Base-by-base conservation (phyloP, 805 yeast genomes). In the Saccharomyces cerevisiae region DNA sequence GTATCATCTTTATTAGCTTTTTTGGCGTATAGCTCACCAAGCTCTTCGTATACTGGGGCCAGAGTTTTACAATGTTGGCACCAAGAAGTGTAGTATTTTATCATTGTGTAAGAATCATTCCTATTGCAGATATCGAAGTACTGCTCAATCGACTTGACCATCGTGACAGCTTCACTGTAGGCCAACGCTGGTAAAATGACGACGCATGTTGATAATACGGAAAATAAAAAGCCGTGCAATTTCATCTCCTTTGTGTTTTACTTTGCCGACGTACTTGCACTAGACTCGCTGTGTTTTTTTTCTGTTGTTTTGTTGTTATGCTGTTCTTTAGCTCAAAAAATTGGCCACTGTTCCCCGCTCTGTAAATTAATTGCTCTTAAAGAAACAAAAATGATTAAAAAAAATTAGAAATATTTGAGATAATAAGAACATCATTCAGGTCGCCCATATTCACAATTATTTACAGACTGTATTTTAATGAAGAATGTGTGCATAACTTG, bases 61-160 rank as follows among this genome's bases (percentile, higher is more conserved):
- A 84, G 64, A 41, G 72, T 73, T 64, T 79, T 79, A 65, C 90
- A 84, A 66, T 84, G 89, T 41, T 82, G 72, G 67, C 90, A 84
- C 90, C 90, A 84, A 52, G 80, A 82, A 9, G 90, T 87, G 61
- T 78, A 83, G 59, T 67, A 70, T 48, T 70, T 70, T 2, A 70
- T 68, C 41, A 70, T 61, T 1, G 71, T 67, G 53, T 64, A 70
- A 6, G 68, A 55, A 22, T 61, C 57, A 11, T 56, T 58, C 31
- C 56, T 59, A 53, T 68, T 66, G 6, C 59, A 62, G 8, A 56
- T 54, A 29, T 68, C 65, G 48, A 67, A 68, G 51, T 66, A 70
- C 17, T 67, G 62, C 22, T 61, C 65, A n/a, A 59, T 51, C 24
- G 64, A 60, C 50, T 52, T 51, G 2, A 67, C 65, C 47, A 53